phyloP scores from a whole-genome alignment of 2,329 filamentous ascomycete species.

The Truncatella angustata region DNA sequence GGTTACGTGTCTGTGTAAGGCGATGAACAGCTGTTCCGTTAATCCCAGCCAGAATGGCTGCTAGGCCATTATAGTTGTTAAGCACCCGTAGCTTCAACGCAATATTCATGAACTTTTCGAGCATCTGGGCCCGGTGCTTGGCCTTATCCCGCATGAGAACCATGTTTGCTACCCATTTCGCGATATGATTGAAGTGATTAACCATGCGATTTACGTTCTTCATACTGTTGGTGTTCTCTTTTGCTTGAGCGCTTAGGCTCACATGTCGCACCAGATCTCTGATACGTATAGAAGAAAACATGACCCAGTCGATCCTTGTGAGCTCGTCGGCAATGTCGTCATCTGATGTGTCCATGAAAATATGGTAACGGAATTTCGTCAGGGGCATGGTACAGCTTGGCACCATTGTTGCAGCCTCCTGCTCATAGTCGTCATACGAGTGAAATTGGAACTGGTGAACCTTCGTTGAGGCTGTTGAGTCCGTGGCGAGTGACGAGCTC shows the following conservation, averaged over 20 bases:
- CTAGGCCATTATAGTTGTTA: slow-evolving; percentile 96
- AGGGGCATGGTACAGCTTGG: slow-evolving; percentile 68
- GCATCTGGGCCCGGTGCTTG: slow-evolving; percentile 85
- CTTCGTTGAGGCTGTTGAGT: slow-evolving; percentile 33
- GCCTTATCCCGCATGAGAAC: slow-evolving; percentile 90
- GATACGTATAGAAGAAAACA: slow-evolving; percentile 93
- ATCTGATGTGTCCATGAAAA: slow-evolving; percentile 82
- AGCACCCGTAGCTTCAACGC: slow-evolving; percentile 81
- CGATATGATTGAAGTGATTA: slow-evolving; percentile 83
- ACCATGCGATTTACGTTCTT: slow-evolving; percentile 94
- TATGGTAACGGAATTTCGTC: slow-evolving; percentile 84
- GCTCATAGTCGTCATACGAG: slow-evolving; percentile 76
- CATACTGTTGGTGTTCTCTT: slow-evolving; percentile 73
- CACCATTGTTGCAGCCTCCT: slow-evolving; percentile 70
- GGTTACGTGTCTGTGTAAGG: slow-evolving; percentile 72
- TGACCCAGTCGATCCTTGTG: slow-evolving; percentile 95
- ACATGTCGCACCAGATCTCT: slow-evolving; percentile 92
- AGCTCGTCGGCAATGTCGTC: slow-evolving; percentile 88
- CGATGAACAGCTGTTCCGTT: slow-evolving; percentile 86
- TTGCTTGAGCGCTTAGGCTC: slow-evolving; percentile 67
- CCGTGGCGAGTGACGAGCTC: slow-evolving; percentile 42
- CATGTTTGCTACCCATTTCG: slow-evolving; percentile 80
- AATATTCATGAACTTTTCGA: slow-evolving; percentile 95
- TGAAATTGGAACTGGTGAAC: slow-evolving; percentile 55
- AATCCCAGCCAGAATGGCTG: slow-evolving; percentile 90